These are phyloP conservation scores for Pachysandra terminalis DNA, from an alignment of 164 flowering plant species.

Conservation along the genomic window DNA sequence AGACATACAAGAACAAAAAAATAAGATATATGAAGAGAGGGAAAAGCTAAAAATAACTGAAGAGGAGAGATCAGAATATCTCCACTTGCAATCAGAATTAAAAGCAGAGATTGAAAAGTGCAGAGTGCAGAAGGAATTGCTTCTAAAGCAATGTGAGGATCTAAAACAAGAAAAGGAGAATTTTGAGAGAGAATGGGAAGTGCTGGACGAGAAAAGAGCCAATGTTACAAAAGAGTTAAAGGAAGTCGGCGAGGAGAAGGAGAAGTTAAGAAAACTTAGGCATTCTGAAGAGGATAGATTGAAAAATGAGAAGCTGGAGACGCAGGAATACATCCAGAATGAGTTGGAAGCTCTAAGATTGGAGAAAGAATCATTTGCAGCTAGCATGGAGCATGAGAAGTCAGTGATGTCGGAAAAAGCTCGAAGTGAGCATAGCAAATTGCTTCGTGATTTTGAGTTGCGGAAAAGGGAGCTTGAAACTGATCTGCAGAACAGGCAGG, in stretches of 20 bases:
- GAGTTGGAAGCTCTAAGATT: constrained; percentile 55
- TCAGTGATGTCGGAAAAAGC: constrained; percentile 44
- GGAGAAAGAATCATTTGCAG: constrained; percentile 62
- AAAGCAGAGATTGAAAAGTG: constrained; percentile 60
- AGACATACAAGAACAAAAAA: constrained; percentile 41
- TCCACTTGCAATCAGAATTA: constrained; percentile 49
- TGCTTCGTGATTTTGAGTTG: constrained; percentile 56
- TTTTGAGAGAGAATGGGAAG: constrained; percentile 92
- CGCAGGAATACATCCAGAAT: constrained; percentile 35
- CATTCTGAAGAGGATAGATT: constrained; percentile 47
- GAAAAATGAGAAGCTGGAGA: constrained; percentile 40
- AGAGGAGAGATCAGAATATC: constrained; percentile 55
- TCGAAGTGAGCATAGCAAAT: constrained; percentile 37
- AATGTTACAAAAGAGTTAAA: constrained; percentile 34
- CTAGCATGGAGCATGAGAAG: constrained; percentile 56
- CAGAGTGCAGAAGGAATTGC: constrained; percentile 43
- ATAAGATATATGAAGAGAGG: constrained; percentile 43
- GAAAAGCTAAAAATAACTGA: constrained; percentile 46
- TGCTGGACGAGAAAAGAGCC: constrained; percentile 68
- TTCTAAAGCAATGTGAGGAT: constrained; percentile 63
- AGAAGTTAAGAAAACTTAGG: constrained; percentile 37
- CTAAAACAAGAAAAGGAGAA: constrained; percentile 60
- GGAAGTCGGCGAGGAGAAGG: constrained; percentile 45
- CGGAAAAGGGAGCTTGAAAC: constrained; percentile 49
- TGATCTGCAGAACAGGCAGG: constrained; percentile 39